Conservation (phyloP, 2,329 filamentous ascomycete species). For the Cladosporium sp. region DNA sequence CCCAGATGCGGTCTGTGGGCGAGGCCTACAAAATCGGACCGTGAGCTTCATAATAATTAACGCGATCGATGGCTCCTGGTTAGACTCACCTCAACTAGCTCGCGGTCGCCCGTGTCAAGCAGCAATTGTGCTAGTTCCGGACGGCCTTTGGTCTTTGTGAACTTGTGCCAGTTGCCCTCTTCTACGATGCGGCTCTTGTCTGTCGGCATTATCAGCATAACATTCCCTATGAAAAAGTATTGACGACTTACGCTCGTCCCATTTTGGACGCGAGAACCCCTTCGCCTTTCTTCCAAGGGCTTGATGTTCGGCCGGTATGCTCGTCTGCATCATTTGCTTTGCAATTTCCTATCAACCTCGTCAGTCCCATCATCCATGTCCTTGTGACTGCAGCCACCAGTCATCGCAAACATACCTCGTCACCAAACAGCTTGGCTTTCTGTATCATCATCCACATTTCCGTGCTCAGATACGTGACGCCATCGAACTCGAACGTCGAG, state of each 20-base stretch:
- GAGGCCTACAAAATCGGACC: slow-evolving; percentile 27
- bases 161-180: slow-evolving; percentile 55
- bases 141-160: slow-evolving; percentile 41
- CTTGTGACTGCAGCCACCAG: not conserved
- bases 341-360: slow-evolving; percentile 32
- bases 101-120: slow-evolving; percentile 52
- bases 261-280: slow-evolving; percentile 47
- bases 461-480: slow-evolving; percentile 32
- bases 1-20: slow-evolving; percentile 59
- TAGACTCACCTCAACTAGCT: slow-evolving; percentile 56
- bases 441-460: slow-evolving; percentile 47
- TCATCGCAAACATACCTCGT: slow-evolving; percentile 29
- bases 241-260: slow-evolving; percentile 37
- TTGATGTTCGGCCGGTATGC: slow-evolving; percentile 45
- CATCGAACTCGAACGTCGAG: slow-evolving; percentile 42
- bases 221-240: not conserved
- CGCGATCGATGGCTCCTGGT: not conserved
- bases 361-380: not conserved
- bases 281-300: slow-evolving; percentile 50
- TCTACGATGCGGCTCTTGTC: slow-evolving; percentile 51
- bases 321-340: slow-evolving; percentile 43
- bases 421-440: slow-evolving; percentile 38
- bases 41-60: not conserved
- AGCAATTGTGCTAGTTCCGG: slow-evolving; percentile 43
- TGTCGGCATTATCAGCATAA: slow-evolving; percentile 12